Evolutionary conservation across 345 rosid species (phyloP), one percentile per base, ranked within the genome.

Genomic region (Cardamine resedifolia): DNA sequence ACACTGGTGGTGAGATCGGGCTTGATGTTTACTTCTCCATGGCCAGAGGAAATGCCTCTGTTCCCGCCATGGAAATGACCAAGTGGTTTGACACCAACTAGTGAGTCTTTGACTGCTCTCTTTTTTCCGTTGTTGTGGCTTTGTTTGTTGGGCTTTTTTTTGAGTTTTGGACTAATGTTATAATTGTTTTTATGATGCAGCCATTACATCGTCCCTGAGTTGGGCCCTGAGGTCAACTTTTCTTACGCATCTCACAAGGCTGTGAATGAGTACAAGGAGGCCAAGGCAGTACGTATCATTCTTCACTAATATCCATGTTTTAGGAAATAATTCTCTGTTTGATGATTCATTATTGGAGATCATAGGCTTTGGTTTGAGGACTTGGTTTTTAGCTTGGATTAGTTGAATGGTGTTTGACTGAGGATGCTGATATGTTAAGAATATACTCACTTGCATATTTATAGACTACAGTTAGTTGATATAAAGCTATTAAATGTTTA

Each of bases 81-180:
- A 95, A 95, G 90, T 95, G 99, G 99, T 91, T 95, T 44, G 99
- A 95, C 85, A 95, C 99, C 86, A 95, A 95, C 91, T 94, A 94
- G 98, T 94, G 83, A 88, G 98, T 94, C 58, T 73, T 73, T 24
- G 0, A n/a, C 16, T 41, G 0, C 24, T 48, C 39, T 47, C 38
- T 44, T 28, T 18, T 43, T 9, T 5, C 1, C 10, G 9, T 66
- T 68, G 33, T 4, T 43, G 58, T 43, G 59, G 12, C 19, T 24
- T 65, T 65, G n/a, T 12, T 45, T 5, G 23, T 27, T 47, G 19
- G 23, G 16, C 0, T 19, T n/a, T n/a, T 58, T 24, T 43, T 39
- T 12, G 28, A 57, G 58, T 30, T 67, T 7, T 66, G 3, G 36
- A 58, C 43, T 71, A 59, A 70, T 63, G 18, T 65, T 3, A 1